phyloP scores from a whole-genome alignment of 75 land plant species.

The Sequoiadendron giganteum region DNA sequence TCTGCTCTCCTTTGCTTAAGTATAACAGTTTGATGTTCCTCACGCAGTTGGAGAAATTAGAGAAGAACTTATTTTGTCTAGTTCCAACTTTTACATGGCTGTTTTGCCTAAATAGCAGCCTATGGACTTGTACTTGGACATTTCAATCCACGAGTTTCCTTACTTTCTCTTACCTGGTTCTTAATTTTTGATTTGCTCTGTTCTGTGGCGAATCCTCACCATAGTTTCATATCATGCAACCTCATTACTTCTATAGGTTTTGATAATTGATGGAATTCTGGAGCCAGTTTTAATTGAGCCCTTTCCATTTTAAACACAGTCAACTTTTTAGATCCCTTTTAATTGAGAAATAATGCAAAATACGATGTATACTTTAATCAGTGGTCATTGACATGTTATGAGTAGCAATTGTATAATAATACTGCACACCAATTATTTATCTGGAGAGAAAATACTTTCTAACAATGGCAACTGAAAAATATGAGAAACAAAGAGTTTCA shows the following conservation, averaged over 20 bases:
- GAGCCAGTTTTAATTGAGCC: neutral
- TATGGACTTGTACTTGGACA: neutral
- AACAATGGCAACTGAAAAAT: neutral
- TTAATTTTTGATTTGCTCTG: too few relatives aligned
- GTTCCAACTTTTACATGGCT: neutral
- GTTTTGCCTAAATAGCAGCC: neutral
- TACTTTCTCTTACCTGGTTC: neutral
- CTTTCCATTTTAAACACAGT: neutral
- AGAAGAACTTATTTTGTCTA: neutral
- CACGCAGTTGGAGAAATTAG: neutral
- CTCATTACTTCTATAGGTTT: neutral
- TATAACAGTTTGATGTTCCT: neutral
- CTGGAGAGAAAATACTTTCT: neutral
- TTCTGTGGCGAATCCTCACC: too few relatives aligned
- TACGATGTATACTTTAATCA: neutral
- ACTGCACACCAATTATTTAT: neutral
- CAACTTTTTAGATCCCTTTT: neutral
- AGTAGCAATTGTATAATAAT: neutral
- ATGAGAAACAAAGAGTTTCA: too few relatives aligned
- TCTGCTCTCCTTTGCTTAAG: neutral
- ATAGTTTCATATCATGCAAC: neutral
- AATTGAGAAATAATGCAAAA: neutral
- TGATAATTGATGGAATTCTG: neutral
- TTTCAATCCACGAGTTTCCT: neutral
- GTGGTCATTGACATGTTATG: too few relatives aligned